Evolutionary conservation across 371 early-diverging fungal species (phyloP), one percentile per base, ranked within the genome.

Genomic region (Dinochytrium kinnereticum): DNA sequence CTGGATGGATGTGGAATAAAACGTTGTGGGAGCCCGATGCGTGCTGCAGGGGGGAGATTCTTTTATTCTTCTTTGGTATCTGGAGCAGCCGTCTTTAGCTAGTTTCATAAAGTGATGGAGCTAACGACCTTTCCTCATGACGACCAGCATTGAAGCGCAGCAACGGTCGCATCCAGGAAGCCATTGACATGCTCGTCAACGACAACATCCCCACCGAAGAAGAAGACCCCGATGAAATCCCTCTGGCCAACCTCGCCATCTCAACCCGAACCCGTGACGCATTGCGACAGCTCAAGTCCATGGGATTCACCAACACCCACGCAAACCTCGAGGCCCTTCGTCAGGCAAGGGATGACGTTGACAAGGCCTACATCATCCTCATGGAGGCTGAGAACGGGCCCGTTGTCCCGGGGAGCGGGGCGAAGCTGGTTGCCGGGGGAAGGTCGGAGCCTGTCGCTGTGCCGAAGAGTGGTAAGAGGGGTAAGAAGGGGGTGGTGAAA

Each of bases 131-230:
- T 17, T 15, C 36, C 15, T 61, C 57, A 21, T 28, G 13, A 10
- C 28, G 13, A 24, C 19, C 37, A 61, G 61, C 61, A 30, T 61
- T 61, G 61, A 61, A 28, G 10, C 61, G 61, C 30, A 34, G 34
- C 13, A 61, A 61, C 61, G 61, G 61, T 24, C 61, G 61, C 37
- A 61, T 61, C 36, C 61, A 61, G 61, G 61, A 61, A 61, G 61
- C 61, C 61, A 61, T 61, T 36, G 61, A 61, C 61, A 61, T 61
- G 61, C 61, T 61, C 61, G 61, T 61, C 61, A 61, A 61, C 61
- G 61, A 61, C 24, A 61, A 61, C 36, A 61, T 61, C 61, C 61
- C 61, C 26, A 10, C 31, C 15, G 34, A 28, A 13, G n/a, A n/a
- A n/a, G n/a, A n/a, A n/a, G 37, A 31, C 61, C 61, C 61, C 36